Percentiles rank a stretch among this genome's conserved stretches.
Evolutionary conservation across 805 yeast genomes (phyloP).

Genomic region (Yarrowia sp.): DNA sequence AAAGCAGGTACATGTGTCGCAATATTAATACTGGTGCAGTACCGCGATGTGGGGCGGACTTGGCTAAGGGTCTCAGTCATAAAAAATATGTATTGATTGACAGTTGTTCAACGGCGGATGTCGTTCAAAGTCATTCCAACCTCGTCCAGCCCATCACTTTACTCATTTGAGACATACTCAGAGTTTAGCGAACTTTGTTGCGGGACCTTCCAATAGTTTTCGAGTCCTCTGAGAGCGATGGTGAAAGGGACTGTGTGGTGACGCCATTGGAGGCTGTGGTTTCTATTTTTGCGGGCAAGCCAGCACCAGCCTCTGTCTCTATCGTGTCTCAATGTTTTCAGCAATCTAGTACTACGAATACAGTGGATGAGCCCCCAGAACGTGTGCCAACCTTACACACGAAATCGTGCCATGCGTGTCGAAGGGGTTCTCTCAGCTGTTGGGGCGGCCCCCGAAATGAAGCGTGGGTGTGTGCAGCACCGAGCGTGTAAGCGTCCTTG

Average conservation of each 20-base stretch:
- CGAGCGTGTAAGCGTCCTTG: neutral
- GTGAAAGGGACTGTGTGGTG: neutral
- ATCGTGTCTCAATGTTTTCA: neutral
- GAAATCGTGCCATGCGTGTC: slow-evolving; percentile 1
- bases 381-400: slow-evolving; percentile 6
- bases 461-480: neutral
- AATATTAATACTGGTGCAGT: neutral
- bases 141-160: slow-evolving; percentile 12
- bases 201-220: neutral
- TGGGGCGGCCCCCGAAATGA: neutral
- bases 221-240: neutral
- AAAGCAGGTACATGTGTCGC: neutral
- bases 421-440: neutral
- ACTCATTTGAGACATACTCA: slow-evolving; percentile 9
- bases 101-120: neutral
- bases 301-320: neutral
- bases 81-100: neutral
- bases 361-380: neutral
- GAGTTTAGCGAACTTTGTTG: slow-evolving; percentile 15
- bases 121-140: neutral
- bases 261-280: neutral
- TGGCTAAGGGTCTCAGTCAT: neutral
- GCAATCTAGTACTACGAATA: too few species aligned
- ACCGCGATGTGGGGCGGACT: neutral
- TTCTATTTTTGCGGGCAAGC: neutral